These are phyloP conservation scores for Neoscytalidium dimidiatum DNA, from an alignment of 2,329 filamentous ascomycete species.

Conservation along the genomic window DNA sequence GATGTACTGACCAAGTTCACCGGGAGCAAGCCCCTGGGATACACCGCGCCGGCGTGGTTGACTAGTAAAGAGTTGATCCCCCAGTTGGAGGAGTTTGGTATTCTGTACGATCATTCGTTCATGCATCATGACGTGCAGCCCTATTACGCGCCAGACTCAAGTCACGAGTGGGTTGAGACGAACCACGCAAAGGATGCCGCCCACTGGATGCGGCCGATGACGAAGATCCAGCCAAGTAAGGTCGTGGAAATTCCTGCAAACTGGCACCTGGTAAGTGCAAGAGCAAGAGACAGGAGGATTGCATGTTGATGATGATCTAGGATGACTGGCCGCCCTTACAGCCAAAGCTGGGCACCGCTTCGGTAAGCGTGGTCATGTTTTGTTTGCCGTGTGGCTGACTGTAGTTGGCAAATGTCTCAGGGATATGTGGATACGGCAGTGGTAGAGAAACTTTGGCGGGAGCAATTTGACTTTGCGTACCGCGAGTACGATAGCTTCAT, in stretches of 20 bases:
- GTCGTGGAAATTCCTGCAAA: conserved; percentile 50
- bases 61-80: conserved; percentile 41
- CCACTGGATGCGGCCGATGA: conserved; percentile 43
- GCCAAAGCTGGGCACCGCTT: conserved; percentile 27
- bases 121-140: conserved; percentile 52
- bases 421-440: conserved; percentile 46
- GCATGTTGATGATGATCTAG: not conserved
- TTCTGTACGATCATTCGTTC: conserved; percentile 51
- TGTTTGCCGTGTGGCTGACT: not conserved
- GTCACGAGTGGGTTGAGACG: conserved; percentile 32
- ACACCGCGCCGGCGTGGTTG: conserved; percentile 48
- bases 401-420: conserved; percentile 25
- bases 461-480: conserved; percentile 50
- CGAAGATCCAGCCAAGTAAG: conserved; percentile 29
- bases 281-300: not conserved
- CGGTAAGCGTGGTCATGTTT: not conserved
- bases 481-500: conserved; percentile 49
- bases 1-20: conserved; percentile 40
- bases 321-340: conserved; percentile 52
- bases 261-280: conserved; percentile 38
- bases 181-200: conserved; percentile 33
- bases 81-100: conserved; percentile 44
- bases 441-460: conserved; percentile 48
- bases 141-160: conserved; percentile 35
- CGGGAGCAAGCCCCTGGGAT: conserved; percentile 45